phyloP scores from a whole-genome alignment of 2,329 filamentous ascomycete genomes.

The Fusarium sp. region DNA sequence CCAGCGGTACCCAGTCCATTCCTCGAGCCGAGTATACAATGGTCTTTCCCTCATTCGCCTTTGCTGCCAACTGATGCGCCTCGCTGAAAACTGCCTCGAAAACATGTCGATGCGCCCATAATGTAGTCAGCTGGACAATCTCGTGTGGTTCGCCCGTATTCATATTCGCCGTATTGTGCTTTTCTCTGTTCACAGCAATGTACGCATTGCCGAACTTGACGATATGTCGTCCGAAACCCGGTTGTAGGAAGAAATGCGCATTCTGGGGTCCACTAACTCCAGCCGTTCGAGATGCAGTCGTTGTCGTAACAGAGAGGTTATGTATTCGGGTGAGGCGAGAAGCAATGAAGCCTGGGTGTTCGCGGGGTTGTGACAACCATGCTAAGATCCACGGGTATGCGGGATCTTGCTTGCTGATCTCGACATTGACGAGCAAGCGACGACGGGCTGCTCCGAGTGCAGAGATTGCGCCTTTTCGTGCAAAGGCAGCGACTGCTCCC shows the following conservation, averaged over 20 bases:
- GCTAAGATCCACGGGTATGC: conserved; percentile 94
- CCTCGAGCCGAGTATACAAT: conserved; percentile 88
- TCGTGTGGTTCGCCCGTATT: conserved; percentile 92
- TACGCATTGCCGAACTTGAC: conserved; percentile 88
- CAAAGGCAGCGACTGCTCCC: conserved; percentile 82
- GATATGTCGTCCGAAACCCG: conserved; percentile 89
- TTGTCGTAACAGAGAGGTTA: conserved; percentile 67
- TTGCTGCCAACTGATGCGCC: conserved; percentile 81
- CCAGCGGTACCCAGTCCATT: conserved; percentile 86
- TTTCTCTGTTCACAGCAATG: conserved; percentile 86
- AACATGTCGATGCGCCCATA: conserved; percentile 88
- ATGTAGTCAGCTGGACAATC: conserved; percentile 88
- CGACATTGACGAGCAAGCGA: conserved; percentile 91
- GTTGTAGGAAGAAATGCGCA: conserved; percentile 87
- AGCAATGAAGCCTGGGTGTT: conserved; percentile 67
- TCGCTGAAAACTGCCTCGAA: conserved; percentile 92
- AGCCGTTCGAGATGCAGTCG: conserved; percentile 67
- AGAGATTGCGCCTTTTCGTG: conserved; percentile 78
- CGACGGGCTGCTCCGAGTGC: conserved; percentile 80
- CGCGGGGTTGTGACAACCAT: conserved; percentile 89
- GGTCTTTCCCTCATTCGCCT: conserved; percentile 90
- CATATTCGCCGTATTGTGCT: conserved; percentile 83
- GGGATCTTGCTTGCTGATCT: conserved; percentile 93
- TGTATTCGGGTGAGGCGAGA: conserved; percentile 68
- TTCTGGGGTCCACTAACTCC: conserved; percentile 72